Evolutionary conservation across 306 rosid species (phyloP).

Genomic region (Inga laurina): DNA sequence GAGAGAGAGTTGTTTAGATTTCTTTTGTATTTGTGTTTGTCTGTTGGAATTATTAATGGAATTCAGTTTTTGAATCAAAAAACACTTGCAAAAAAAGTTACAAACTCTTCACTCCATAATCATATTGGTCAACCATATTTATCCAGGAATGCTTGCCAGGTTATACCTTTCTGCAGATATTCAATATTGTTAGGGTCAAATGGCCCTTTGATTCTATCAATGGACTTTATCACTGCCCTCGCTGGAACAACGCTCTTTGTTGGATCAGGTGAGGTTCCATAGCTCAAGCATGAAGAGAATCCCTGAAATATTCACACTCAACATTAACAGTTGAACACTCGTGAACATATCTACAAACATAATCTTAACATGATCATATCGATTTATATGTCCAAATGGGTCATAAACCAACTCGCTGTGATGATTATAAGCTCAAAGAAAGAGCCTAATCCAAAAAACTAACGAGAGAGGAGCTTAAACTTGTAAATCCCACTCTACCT

Average conservation of each 20-base stretch:
- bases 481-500: no score
- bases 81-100: not conserved
- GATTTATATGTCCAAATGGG: not conserved
- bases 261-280: constrained; percentile 73
- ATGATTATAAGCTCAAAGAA: no score
- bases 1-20: no score
- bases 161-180: constrained; percentile 58
- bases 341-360: no score
- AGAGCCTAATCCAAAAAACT: no score
- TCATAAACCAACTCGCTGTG: not conserved
- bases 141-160: constrained; percentile 72
- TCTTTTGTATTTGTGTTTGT: no score
- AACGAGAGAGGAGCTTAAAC: no score
- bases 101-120: not conserved
- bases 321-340: not conserved
- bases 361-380: no score
- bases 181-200: constrained; percentile 78
- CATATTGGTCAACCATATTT: constrained; percentile 9
- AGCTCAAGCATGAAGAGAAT: constrained; percentile 77
- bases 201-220: constrained; percentile 84
- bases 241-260: constrained; percentile 75
- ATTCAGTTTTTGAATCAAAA: no score
- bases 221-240: constrained; percentile 63
- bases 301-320: constrained; percentile 54
- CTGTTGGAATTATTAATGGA: no score